Percentiles rank a stretch among this genome's conserved stretches.
Conservation (phyloP, 2,329 filamentous ascomycete genomes). For the Gnomoniopsis smithogilvyi region DNA sequence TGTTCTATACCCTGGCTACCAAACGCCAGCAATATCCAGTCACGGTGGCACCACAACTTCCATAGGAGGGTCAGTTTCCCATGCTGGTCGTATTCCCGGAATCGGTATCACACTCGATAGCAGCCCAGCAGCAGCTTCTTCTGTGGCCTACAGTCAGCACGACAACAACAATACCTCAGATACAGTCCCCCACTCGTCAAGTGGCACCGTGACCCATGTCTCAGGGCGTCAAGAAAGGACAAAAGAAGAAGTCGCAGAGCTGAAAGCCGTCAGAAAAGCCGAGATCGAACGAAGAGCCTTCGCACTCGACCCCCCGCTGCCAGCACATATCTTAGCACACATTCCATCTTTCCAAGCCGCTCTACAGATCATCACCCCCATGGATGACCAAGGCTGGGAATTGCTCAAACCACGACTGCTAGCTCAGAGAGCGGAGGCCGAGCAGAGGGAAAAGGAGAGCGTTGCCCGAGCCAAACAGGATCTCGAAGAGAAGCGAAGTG, state of each 20-base stretch:
- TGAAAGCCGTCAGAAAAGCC: slow-evolving; percentile 60
- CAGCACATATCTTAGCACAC: slow-evolving; percentile 58
- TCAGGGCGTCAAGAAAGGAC: slow-evolving; percentile 45
- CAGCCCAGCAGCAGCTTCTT: slow-evolving; percentile 5
- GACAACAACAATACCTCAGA: slow-evolving; percentile 15
- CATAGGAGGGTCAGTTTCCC: not conserved
- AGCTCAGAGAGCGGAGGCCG: slow-evolving; percentile 62
- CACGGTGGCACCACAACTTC: not conserved
- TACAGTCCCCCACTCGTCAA: slow-evolving; percentile 18
- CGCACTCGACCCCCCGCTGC: slow-evolving; percentile 63
- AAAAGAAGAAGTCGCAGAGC: slow-evolving; percentile 58
- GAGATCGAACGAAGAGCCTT: slow-evolving; percentile 72
- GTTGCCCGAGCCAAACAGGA: slow-evolving; percentile 21
- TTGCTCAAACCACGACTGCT: slow-evolving; percentile 65
- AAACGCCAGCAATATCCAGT: not conserved
- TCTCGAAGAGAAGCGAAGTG: slow-evolving; percentile 17
- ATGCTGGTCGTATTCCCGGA: slow-evolving; percentile 11
- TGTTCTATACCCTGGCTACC: slow-evolving; percentile 23
- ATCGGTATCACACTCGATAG: not conserved
- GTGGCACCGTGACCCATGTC: slow-evolving; percentile 9
- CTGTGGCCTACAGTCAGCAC: slow-evolving; percentile 10
- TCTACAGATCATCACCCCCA: slow-evolving; percentile 63
- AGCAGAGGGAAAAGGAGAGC: slow-evolving; percentile 48
- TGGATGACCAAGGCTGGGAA: slow-evolving; percentile 69
- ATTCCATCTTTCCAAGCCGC: slow-evolving; percentile 74